Conservation (phyloP, 345 rosid genomes). For the Physaria fendleri region DNA sequence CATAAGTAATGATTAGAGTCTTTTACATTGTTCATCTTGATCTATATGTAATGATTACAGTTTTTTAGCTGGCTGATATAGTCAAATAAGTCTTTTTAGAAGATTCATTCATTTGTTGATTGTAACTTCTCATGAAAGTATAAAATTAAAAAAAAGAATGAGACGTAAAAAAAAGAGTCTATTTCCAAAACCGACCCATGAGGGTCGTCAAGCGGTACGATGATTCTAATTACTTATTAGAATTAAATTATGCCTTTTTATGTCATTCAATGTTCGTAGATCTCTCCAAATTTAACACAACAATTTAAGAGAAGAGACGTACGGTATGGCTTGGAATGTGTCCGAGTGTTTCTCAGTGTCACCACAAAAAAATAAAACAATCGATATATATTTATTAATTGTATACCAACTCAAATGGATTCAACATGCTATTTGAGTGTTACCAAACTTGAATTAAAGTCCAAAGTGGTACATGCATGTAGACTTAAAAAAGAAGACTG, state of each 20-base stretch:
- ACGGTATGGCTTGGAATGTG: slow-evolving; percentile 13
- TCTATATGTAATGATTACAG: not conserved
- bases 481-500: no score
- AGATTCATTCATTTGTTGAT: no score
- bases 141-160: not conserved
- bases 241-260: not conserved
- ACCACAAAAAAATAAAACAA: not conserved
- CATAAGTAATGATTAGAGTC: not conserved
- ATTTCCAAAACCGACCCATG: not conserved
- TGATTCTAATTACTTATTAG: slow-evolving; percentile 19
- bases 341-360: slow-evolving; percentile 11
- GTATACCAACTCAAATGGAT: not conserved
- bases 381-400: no score
- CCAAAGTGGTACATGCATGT: not conserved
- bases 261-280: not conserved
- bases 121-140: not conserved
- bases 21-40: not conserved
- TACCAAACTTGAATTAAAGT: not conserved
- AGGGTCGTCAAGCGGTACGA: slow-evolving; percentile 4
- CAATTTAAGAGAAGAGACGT: not conserved
- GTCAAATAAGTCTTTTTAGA: no score
- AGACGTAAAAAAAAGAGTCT: not conserved
- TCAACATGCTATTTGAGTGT: not conserved
- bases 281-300: not conserved
- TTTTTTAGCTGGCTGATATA: no score